Conservation (phyloP, 257 asterid genomes). For the Marsdenia floribunda region DNA sequence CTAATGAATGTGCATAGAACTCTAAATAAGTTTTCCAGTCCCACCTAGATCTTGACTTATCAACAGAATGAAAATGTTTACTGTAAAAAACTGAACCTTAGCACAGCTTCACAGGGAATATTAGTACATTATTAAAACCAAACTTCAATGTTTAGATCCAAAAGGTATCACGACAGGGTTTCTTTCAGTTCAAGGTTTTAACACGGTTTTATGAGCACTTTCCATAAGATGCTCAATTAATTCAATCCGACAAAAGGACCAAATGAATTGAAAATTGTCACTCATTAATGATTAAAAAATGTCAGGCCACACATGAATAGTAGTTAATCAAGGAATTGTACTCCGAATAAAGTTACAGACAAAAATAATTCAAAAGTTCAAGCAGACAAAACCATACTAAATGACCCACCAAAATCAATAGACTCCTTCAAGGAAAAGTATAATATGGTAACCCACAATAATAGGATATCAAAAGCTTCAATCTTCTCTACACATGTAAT, state of each 20-base stretch:
- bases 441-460: not conserved
- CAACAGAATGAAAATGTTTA: not conserved
- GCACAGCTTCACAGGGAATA: not conserved
- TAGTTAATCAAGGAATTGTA: not conserved
- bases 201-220: not conserved
- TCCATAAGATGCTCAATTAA: not conserved
- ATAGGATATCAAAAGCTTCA: not conserved
- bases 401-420: not conserved
- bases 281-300: not conserved
- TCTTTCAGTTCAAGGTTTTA: not conserved
- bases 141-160: not conserved
- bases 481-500: not conserved
- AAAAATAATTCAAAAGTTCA: not conserved
- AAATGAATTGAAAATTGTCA: not conserved
- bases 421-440: not conserved
- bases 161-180: not conserved
- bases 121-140: not conserved
- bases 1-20: not conserved
- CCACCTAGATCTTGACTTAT: not conserved
- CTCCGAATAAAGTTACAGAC: not conserved
- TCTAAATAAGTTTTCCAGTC: not conserved
- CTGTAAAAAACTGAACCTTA: not conserved
- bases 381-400: not conserved
- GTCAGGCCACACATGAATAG: not conserved
- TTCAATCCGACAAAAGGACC: not conserved